Conservation (phyloP, 1,139 yeast genomes). For the Pichia sp. region DNA sequence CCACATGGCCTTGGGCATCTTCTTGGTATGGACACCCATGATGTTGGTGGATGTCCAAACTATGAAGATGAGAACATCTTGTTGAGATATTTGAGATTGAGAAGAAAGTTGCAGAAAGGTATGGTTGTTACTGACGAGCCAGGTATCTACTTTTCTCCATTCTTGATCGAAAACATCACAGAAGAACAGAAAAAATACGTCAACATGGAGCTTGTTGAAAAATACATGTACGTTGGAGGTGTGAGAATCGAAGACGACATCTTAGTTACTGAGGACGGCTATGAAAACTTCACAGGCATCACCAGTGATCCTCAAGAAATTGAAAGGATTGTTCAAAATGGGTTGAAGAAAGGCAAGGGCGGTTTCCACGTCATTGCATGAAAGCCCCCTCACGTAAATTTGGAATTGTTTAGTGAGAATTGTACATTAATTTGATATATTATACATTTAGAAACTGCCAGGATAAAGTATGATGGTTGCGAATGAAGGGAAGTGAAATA, state of each 20-base stretch:
- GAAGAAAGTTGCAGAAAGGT: slow-evolving; percentile 62
- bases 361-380: slow-evolving; percentile 58
- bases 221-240: slow-evolving; percentile 87
- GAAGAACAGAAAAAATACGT: slow-evolving; percentile 55
- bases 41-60: slow-evolving; percentile 83
- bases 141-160: slow-evolving; percentile 86
- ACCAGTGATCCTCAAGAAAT: slow-evolving; percentile 84
- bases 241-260: slow-evolving; percentile 95
- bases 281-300: slow-evolving; percentile 71
- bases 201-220: slow-evolving; percentile 56
- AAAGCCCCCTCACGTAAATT: background rate
- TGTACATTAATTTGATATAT: no score
- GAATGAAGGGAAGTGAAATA: background rate
- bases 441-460: no score
- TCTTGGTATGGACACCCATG: slow-evolving; percentile 94
- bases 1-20: slow-evolving; percentile 97
- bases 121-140: slow-evolving; percentile 97
- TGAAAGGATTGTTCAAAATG: slow-evolving; percentile 63
- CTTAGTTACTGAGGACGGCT: slow-evolving; percentile 67
- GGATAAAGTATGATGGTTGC: no score
- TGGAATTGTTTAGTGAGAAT: background rate
- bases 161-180: slow-evolving; percentile 60
- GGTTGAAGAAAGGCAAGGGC: slow-evolving; percentile 49
- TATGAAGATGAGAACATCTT: slow-evolving; percentile 76
- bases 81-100: slow-evolving; percentile 68